Conservation (phyloP, 1,139 yeast species). For the Sugiyamaella japonica region DNA sequence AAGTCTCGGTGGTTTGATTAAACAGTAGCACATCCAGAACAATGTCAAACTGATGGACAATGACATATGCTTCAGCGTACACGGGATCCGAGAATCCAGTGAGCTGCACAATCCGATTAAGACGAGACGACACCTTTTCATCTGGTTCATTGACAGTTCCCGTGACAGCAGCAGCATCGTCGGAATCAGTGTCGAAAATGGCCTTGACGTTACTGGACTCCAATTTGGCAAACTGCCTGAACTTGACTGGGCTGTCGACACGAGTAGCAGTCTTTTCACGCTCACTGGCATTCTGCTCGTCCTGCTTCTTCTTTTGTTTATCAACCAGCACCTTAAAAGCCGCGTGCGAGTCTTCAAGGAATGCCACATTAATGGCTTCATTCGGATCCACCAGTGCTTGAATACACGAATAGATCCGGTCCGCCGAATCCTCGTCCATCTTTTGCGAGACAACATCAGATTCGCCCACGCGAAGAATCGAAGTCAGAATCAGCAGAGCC, state of each 20-base stretch:
- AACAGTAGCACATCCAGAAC: conserved; percentile 91
- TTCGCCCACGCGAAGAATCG: conserved; percentile 86
- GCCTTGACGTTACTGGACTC: conserved; percentile 46
- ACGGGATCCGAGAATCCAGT: conserved; percentile 98
- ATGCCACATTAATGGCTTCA: conserved; percentile 62
- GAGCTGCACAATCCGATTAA: conserved; percentile 84
- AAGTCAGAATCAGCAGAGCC: conserved; percentile 88
- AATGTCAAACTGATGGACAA: conserved; percentile 94
- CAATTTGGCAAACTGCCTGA: conserved; percentile 75
- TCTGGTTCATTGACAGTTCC: conserved; percentile 49
- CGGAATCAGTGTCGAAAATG: conserved; percentile 40
- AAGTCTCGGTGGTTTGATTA: conserved; percentile 88
- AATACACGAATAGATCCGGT: conserved; percentile 83
- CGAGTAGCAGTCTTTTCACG: conserved; percentile 71
- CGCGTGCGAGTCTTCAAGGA: conserved; percentile 81
- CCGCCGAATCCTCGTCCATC: conserved; percentile 94
- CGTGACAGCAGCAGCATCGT: conserved; percentile 47
- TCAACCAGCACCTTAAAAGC: conserved; percentile 71
- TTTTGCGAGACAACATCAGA: conserved; percentile 62
- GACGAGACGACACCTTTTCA: conserved; percentile 69
- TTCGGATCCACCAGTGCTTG: conserved; percentile 69
- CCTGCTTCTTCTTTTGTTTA: conserved; percentile 54
- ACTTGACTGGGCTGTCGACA: conserved; percentile 76
- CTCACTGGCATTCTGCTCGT: conserved; percentile 58
- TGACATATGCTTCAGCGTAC: conserved; percentile 94